A percentile compares a stretch with the other conserved stretches of the same genome.
Evolutionary conservation across 1,139 yeast genomes (phyloP).

Genomic region (Candida buenavistaensis): DNA sequence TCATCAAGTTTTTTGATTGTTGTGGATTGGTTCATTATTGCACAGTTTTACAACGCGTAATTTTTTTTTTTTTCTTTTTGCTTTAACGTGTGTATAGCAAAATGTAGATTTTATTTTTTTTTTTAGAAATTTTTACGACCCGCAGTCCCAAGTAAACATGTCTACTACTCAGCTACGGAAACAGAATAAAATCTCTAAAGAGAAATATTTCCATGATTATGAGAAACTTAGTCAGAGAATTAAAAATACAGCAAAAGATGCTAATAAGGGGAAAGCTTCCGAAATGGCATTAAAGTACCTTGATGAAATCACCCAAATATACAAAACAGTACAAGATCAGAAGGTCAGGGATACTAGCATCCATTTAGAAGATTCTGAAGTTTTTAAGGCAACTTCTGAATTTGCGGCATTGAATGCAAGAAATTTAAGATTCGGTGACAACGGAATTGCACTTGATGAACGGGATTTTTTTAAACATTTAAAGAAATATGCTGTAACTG

Average conservation of each 20-base stretch:
- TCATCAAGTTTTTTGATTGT: conserved; percentile 51
- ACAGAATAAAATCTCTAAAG: conserved; percentile 12
- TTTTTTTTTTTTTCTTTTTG: not conserved
- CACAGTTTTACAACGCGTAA: conserved; percentile 2
- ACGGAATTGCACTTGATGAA: conserved; percentile 48
- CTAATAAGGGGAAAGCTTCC: conserved; percentile 38
- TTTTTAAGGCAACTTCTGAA: conserved; percentile 38
- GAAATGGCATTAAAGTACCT: conserved; percentile 26
- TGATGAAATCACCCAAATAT: conserved; percentile 29
- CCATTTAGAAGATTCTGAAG: conserved; percentile 38
- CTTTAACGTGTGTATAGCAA: not conserved
- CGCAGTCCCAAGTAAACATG: no score
- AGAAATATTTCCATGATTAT: conserved; percentile 24
- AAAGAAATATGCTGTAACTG: conserved; percentile 33
- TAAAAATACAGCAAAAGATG: conserved; percentile 24
- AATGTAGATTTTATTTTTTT: no score
- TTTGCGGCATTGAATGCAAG: conserved; percentile 54
- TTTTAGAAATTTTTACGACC: no score
- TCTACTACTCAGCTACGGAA: conserved; percentile 2
- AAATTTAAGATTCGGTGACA: conserved; percentile 55
- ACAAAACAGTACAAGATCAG: conserved; percentile 29
- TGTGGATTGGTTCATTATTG: conserved; percentile 2
- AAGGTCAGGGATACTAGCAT: conserved; percentile 25
- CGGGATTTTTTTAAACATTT: conserved; percentile 46
- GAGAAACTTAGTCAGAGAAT: conserved; percentile 25